A percentile compares a stretch with the other conserved stretches of the same genome.
These are phyloP conservation scores for Penicillium rolfsii DNA, from an alignment of 2,329 filamentous ascomycete species.

Conservation along the genomic window DNA sequence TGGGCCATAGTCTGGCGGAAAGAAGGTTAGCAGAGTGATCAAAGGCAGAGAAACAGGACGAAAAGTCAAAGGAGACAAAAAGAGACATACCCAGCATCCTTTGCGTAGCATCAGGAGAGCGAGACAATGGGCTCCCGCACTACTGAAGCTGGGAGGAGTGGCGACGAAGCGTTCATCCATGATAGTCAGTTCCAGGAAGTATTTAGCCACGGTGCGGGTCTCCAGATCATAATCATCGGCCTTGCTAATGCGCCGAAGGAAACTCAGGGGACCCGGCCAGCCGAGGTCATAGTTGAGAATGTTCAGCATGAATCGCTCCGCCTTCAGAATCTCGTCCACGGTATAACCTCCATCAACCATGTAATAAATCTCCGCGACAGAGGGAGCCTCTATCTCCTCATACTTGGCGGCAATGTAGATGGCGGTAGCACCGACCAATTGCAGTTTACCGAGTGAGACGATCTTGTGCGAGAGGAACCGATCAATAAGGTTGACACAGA, in stretches of 20 bases:
- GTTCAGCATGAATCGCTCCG: conserved; percentile 96
- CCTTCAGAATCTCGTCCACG: conserved; percentile 90
- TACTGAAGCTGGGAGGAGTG: conserved; percentile 84
- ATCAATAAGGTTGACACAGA: conserved; percentile 95
- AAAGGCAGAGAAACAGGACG: not conserved
- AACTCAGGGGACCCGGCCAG: conserved; percentile 99
- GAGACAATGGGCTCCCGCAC: conserved; percentile 89
- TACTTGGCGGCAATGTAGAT: conserved; percentile 97
- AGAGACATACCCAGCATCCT: conserved; percentile 80
- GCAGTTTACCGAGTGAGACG: conserved; percentile 90
- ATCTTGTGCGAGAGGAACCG: conserved; percentile 94
- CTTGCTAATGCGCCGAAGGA: conserved; percentile 94
- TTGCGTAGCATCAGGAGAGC: conserved; percentile 86
- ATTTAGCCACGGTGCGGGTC: conserved; percentile 93
- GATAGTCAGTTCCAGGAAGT: conserved; percentile 93
- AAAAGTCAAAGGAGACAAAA: not conserved
- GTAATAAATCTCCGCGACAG: conserved; percentile 91
- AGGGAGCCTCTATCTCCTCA: conserved; percentile 97
- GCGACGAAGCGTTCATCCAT: conserved; percentile 98
- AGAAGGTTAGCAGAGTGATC: conserved; percentile 23
- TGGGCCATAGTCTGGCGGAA: conserved; percentile 72
- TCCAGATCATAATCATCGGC: conserved; percentile 97
- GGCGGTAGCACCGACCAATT: conserved; percentile 93
- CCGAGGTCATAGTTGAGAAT: conserved; percentile 96
- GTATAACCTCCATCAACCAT: conserved; percentile 96